Conservation (phyloP, 176 grass and related monocot genomes). For the Ensete glaucum region DNA sequence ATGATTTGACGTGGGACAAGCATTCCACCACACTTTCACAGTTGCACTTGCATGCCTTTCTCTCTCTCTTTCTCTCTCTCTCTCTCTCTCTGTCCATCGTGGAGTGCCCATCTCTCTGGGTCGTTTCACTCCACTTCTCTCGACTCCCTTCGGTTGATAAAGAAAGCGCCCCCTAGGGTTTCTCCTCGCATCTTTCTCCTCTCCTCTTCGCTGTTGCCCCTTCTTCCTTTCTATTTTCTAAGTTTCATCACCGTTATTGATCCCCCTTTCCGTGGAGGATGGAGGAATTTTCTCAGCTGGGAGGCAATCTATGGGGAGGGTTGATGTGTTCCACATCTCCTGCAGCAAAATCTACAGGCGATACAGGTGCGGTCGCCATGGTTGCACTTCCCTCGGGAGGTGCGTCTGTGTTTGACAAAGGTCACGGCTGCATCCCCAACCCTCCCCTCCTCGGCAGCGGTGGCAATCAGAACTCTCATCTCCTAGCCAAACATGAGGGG, state of each 20-base stretch:
- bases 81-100: slow-evolving; percentile 29
- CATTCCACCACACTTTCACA: slow-evolving; percentile 14
- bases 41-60: slow-evolving; percentile 22
- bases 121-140: slow-evolving; percentile 8
- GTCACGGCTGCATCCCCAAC: slow-evolving; percentile 5
- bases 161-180: slow-evolving; percentile 15
- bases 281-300: slow-evolving; percentile 21
- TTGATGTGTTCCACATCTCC: slow-evolving; percentile 4
- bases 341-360: background rate
- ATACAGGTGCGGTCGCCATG: background rate
- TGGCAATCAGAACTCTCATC: slow-evolving; percentile 15
- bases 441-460: slow-evolving; percentile 31
- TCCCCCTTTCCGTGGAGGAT: background rate
- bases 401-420: slow-evolving; percentile 3
- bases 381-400: background rate
- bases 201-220: background rate
- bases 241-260: background rate
- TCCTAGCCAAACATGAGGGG: slow-evolving; percentile 51
- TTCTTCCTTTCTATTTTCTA: background rate
- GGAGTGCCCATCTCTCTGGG: slow-evolving; percentile 48
- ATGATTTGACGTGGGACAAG: slow-evolving; percentile 15
- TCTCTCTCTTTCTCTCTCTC: slow-evolving; percentile 19
- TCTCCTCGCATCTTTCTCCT: slow-evolving; percentile 10
- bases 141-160: slow-evolving; percentile 9
- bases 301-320: slow-evolving; percentile 8